Evolutionary conservation across 768 basidiomycete species (phyloP), one percentile per base, ranked within the genome.

Genomic region (Rhodotorula babjevae): DNA sequence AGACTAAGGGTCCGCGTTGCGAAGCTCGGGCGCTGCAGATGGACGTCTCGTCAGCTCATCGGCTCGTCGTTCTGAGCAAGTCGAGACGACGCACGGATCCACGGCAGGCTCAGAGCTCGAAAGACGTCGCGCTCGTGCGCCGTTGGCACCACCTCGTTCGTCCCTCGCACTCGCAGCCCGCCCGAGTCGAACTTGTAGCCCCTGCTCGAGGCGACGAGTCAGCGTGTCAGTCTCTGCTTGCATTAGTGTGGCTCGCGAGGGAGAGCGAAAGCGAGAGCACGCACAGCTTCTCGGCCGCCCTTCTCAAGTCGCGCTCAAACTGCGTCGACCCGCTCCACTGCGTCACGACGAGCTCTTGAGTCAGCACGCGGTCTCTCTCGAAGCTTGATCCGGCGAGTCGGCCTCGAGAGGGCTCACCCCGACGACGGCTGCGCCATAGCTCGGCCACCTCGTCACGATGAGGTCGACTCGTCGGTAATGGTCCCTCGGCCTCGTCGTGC

Each of bases 401-500:
- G 9, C 5, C 36, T 36, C 36, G 8, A 2, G 3, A 8, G 2
- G 14, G 31, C 61, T 31, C 49, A 63, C 61, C 0, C 73, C 73
- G 4, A 75, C 56, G 2, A 75, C 33, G 23, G 69, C 69, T 1
- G 66, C 63, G 0, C 73, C 73, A 7, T 36, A 65, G 40, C 61
- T 65, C 5, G 53, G 59, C 73, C 73, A 75, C 10, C 63, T 27
- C 2, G 57, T n/a, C 27, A 71, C 25, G 63, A 75, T 71, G 27
- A 75, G n/a, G 23, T 75, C 73, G 21, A 75, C 73, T 0, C 73
- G 61, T 11, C 73, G 69, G 27, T 68, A 71, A 23, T 65, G 42
- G 33, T 68, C 69, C 19, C 63, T 29, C 9, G 29, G 5, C 4
- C 73, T 63, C 2, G 69, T 71, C 14, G 65, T 68, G 2, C 23